Evolutionary conservation across 106 monocot genomes (phyloP).

Genomic region (Dendrobium nobile): DNA sequence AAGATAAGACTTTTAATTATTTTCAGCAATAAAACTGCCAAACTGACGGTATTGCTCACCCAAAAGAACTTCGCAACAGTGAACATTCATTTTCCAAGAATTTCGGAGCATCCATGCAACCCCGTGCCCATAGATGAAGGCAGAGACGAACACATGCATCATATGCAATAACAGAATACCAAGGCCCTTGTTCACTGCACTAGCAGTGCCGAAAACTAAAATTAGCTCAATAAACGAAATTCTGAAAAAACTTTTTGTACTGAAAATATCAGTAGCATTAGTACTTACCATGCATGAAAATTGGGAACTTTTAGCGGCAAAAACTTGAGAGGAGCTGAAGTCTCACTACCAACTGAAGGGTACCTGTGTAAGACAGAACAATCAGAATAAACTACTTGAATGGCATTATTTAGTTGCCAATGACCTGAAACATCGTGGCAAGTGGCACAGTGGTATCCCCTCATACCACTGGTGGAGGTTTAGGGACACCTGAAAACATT

Average conservation of each 20-base stretch:
- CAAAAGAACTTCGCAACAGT: constrained; percentile 69
- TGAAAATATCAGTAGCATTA: not conserved
- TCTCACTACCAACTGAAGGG: constrained; percentile 28
- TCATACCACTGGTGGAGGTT: too few relatives aligned
- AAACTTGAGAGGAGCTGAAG: constrained; percentile 42
- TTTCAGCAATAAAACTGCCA: not conserved
- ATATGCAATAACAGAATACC: constrained; percentile 89
- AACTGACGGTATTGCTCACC: constrained; percentile 30
- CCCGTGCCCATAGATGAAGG: constrained; percentile 91
- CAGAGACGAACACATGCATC: constrained; percentile 95
- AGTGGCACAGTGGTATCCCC: too few relatives aligned
- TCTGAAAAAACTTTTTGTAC: not conserved
- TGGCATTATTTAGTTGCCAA: not conserved
- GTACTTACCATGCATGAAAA: constrained; percentile 75
- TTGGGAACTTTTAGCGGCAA: constrained; percentile 53
- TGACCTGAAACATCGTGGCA: too few relatives aligned
- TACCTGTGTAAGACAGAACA: constrained; percentile 22
- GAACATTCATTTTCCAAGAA: constrained; percentile 93
- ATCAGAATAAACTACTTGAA: not conserved
- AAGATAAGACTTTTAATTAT: not conserved
- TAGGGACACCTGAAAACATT: too few relatives aligned
- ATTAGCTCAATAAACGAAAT: not conserved
- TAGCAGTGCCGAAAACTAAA: constrained; percentile 3
- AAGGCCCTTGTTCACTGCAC: constrained; percentile 73
- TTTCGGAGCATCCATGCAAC: constrained; percentile 92